A percentile compares a stretch with the other conserved stretches of the same genome.
Conservation (phyloP, 345 rosid species). For the Melaleuca quinquenervia region DNA sequence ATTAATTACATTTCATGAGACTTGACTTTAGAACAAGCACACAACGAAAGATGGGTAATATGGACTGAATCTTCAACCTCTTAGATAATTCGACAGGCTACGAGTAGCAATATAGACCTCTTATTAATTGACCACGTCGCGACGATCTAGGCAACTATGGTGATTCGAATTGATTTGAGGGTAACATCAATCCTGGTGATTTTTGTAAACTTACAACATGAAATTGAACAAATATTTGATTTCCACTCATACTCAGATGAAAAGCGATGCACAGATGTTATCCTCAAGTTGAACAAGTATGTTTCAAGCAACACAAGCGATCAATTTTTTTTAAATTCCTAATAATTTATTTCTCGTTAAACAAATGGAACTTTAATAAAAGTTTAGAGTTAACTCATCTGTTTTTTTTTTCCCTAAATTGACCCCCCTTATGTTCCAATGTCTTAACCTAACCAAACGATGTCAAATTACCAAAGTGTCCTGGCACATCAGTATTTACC, state of each 20-base stretch:
- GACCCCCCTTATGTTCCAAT: background rate
- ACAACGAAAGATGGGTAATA: too few species aligned
- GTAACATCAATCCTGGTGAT: background rate
- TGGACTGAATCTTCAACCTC: too few species aligned
- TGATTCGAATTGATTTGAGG: too few species aligned
- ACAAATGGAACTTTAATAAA: too few species aligned
- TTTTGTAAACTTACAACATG: background rate
- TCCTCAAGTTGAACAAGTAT: background rate
- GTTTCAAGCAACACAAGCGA: too few species aligned
- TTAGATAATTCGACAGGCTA: too few species aligned
- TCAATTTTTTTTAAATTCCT: too few species aligned
- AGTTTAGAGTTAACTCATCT: background rate
- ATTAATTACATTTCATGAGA: background rate
- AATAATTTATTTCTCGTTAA: too few species aligned
- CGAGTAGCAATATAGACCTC: too few species aligned
- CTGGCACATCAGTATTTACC: too few species aligned
- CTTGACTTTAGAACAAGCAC: background rate
- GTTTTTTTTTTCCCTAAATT: too few species aligned
- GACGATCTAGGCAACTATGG: background rate
- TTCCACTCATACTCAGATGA: background rate
- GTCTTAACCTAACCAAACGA: background rate
- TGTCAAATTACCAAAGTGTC: background rate
- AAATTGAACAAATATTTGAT: background rate
- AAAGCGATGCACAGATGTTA: background rate
- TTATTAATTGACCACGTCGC: background rate